These are phyloP conservation scores for Penicillium verrucosum DNA, from an alignment of 2,329 filamentous ascomycete genomes.

Conservation along the genomic window DNA sequence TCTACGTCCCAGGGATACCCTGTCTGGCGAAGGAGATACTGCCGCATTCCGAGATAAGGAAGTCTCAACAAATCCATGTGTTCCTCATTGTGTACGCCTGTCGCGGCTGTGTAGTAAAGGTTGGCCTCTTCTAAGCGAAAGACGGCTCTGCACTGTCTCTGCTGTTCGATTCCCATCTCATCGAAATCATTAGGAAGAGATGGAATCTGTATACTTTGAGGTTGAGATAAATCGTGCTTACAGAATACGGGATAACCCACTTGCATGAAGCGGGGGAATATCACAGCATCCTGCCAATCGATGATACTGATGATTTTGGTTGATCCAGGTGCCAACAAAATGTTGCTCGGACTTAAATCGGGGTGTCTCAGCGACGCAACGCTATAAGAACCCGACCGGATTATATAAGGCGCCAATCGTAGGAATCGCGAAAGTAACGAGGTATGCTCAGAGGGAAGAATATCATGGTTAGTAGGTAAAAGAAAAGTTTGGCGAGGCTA, in stretches of 20 bases:
- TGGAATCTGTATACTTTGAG: conserved; percentile 25
- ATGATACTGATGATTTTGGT: conserved; percentile 27
- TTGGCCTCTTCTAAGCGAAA: conserved; percentile 22
- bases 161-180: conserved; percentile 18
- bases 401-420: conserved; percentile 21
- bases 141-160: conserved; percentile 16
- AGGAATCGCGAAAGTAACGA: conserved; percentile 26
- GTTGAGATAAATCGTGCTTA: conserved; percentile 23
- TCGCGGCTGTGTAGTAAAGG: conserved; percentile 32
- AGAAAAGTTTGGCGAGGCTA: conserved; percentile 28
- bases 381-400: conserved; percentile 11
- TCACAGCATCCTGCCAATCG: conserved; percentile 28
- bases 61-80: conserved; percentile 22
- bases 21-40: conserved; percentile 28
- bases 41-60: conserved; percentile 24
- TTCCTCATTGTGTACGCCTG: conserved; percentile 21
- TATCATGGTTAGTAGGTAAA: conserved; percentile 24
- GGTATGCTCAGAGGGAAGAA: conserved; percentile 23
- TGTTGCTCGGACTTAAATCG: conserved; percentile 28
- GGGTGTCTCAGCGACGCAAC: conserved; percentile 26
- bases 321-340: conserved; percentile 24
- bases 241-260: conserved; percentile 28
- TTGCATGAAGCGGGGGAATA: conserved; percentile 27
- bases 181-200: conserved; percentile 26
- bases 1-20: conserved; percentile 31